Conservation (phyloP, 2,329 filamentous ascomycete species). For the Xylaria sp. region DNA sequence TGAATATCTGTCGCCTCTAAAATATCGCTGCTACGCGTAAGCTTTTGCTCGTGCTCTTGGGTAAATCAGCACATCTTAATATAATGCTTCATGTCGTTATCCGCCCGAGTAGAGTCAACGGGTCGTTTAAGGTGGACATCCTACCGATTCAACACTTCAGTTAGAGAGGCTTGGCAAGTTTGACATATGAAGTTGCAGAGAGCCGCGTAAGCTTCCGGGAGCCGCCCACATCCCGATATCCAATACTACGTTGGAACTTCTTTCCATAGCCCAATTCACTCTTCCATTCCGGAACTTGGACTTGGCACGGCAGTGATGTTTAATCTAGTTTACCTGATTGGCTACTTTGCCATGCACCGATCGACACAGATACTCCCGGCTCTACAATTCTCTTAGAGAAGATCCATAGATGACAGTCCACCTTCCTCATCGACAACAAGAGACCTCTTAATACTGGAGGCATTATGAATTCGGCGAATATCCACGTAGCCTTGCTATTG, state of each 20-base stretch:
- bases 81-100: neutral
- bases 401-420: constrained; percentile 13
- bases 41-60: neutral
- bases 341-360: constrained; percentile 8
- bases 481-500: constrained; percentile 2
- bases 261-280: constrained; percentile 3
- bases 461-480: constrained; percentile 9
- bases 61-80: neutral
- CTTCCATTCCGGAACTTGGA: neutral
- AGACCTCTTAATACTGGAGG: constrained; percentile 8
- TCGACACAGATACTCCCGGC: constrained; percentile 15
- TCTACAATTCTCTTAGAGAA: neutral
- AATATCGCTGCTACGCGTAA: neutral
- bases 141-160: neutral
- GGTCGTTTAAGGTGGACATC: neutral
- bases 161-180: constrained; percentile 22
- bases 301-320: constrained; percentile 27
- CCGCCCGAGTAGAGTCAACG: neutral
- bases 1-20: neutral
- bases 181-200: constrained; percentile 21
- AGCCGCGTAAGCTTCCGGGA: constrained; percentile 30
- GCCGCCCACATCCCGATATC: constrained; percentile 27
- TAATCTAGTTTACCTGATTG: constrained; percentile 29
- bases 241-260: constrained; percentile 16
- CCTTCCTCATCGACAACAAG: constrained; percentile 17